Evolutionary conservation across 2,329 filamentous ascomycete genomes (phyloP), one percentile per base, ranked within the genome.

Genomic region (Trichoderma guizhouense): DNA sequence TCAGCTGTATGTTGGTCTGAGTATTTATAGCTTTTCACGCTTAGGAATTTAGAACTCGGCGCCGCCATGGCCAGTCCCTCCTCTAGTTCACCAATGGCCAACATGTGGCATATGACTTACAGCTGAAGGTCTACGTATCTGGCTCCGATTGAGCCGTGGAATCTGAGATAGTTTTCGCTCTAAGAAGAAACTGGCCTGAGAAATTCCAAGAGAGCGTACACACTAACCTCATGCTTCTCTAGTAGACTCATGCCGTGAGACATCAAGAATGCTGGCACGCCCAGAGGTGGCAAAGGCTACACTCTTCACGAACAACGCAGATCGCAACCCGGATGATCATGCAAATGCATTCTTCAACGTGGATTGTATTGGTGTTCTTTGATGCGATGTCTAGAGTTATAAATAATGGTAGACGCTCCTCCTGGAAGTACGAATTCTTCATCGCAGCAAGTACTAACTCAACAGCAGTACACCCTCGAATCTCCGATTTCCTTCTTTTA

Each of bases 401-500:
- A 72, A 72, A 72, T 67, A 24, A 55, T 36, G 30, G 11, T 28
- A 32, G 21, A 36, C 58, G 24, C 30, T 30, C 53, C 26, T 21
- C 12, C 28, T 39, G 12, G n/a, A 21, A 39, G 18, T 9, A 62
- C 3, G 12, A 7, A 2, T 55, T 11, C 30, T 8, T 36, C 36
- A 32, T 73, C 73, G 5, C n/a, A 18, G 28, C 26, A 26, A 70
- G 47, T 73, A 61, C 24, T 69, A 67, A 69, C 74, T 72, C 72
- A 66, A 9, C 71, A 75, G 73, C 76, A 71, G 61, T 68, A 72
- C 73, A 73, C 53, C n/a, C n/a, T 74, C 73, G 75, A 30, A 66
- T 78, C 79, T 81, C 78, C 7, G 79, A 80, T 77, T 76, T 74
- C 78, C 73, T 61, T 79, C 79, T 72, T 75, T 77, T 64, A 74